Evolutionary conservation across 2,329 filamentous ascomycete genomes (phyloP).

Genomic region (Plectosphaerella cucumerina): DNA sequence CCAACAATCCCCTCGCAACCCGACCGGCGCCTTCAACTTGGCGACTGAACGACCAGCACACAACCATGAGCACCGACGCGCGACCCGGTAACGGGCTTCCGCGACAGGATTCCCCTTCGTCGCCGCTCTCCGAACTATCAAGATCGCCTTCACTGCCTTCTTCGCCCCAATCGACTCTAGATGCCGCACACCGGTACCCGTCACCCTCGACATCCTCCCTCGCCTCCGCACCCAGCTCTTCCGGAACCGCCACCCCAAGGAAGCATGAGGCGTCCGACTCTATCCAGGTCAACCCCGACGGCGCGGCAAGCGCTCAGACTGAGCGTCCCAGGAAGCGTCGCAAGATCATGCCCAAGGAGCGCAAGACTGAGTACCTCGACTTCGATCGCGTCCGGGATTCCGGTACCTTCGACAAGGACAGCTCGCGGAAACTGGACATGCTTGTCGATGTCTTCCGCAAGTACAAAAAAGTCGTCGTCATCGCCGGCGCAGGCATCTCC

Average conservation of each 20-base stretch:
- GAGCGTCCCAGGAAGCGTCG: conserved; percentile 66
- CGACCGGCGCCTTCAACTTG: conserved; percentile 8
- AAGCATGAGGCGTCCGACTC: conserved; percentile 18
- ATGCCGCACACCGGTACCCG: conserved; percentile 43
- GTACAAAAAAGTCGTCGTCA: conserved; percentile 94
- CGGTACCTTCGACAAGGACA: conserved; percentile 41
- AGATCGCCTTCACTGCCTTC: conserved; percentile 48
- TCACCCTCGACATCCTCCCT: conserved; percentile 39
- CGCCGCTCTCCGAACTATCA: conserved; percentile 50
- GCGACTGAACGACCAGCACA: conserved; percentile 6
- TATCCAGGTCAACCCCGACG: conserved; percentile 25
- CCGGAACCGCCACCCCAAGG: conserved; percentile 29
- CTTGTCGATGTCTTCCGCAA: conserved; percentile 73
- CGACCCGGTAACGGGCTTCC: conserved; percentile 3
- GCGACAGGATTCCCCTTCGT: conserved; percentile 38
- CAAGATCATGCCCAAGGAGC: conserved; percentile 57
- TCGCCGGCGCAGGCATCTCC: conserved; percentile 94
- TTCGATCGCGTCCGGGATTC: conserved; percentile 50
- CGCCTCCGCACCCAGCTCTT: conserved; percentile 29
- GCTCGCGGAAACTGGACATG: conserved; percentile 55
- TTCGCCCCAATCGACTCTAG: conserved; percentile 31
- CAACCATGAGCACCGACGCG: conserved; percentile 9
- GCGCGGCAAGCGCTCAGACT: conserved; percentile 64
- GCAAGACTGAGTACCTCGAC: conserved; percentile 80
- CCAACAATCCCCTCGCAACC: conserved; percentile 2